Evolutionary conservation across 768 basidiomycete species (phyloP), one percentile per base, ranked within the genome.

Genomic region (Trametes cingulata): DNA sequence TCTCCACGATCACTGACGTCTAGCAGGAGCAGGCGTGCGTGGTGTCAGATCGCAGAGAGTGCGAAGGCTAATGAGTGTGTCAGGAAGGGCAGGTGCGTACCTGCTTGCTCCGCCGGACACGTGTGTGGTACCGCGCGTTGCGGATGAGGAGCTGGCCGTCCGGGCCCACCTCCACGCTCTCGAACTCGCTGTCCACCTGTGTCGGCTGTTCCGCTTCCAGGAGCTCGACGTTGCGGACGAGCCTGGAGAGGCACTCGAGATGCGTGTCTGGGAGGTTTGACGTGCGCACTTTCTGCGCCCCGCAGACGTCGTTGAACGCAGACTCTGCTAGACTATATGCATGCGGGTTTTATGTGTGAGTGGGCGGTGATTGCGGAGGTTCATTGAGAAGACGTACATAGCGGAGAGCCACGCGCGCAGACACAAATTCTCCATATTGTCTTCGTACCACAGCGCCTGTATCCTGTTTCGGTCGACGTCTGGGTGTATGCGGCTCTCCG

Each of bases 111-210:
- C 59, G 45, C 19, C 78, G 72, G 2, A 81, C 69, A 37, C 78
- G 67, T 1, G 72, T 79, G 51, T 78, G 80, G 68, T 73, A 82
- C 2, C 78, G 73, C 3, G 74, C 60, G 62, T 81, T 81, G 14
- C 64, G 60, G 2, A 82, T 46, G 12, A 67, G 56, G 17, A 76
- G 41, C 3, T 63, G 65, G 1, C 75, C 77, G 10, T 74, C 68
- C 17, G 65, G 59, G 35, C 61, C 66, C 6, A 68, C 12, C 15
- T 58, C 60, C 10, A 70, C 69, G 1, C 53, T 47, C 2, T 58
- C 66, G 58, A 80, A 77, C 40, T 80, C 78, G 49, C 70, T 75
- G 0, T 60, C 61, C 2, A 62, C 65, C 39, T 73, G 74, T 43
- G 65, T 71, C 0, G 81, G 76, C 52, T 70, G 73, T 1, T 64